phyloP scores from a whole-genome alignment of 768 basidiomycete genomes.

The Tricholoma furcatifolium region DNA sequence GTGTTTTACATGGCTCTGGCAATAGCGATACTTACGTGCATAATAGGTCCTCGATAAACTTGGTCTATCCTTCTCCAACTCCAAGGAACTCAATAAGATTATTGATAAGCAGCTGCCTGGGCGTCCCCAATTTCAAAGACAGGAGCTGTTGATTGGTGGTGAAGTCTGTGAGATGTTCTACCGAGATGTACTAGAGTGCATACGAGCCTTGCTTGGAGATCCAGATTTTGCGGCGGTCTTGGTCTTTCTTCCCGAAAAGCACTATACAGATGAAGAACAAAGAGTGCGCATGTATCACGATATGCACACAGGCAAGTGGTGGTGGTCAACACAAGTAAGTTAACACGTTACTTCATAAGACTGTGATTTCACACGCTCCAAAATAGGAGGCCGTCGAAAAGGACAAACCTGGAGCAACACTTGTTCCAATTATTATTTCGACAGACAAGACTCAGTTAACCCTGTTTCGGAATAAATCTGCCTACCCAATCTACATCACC shows the following conservation, averaged over 20 bases:
- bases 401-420: conserved; percentile 21
- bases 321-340: conserved; percentile 42
- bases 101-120: conserved; percentile 25
- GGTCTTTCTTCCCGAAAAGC: conserved; percentile 27
- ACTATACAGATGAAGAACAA: conserved; percentile 18
- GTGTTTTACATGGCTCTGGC: too few relatives aligned
- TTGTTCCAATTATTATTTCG: conserved; percentile 37
- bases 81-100: conserved; percentile 24
- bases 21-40: too few relatives aligned
- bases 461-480: too few relatives aligned
- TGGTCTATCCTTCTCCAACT: conserved; percentile 23
- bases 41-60: too few relatives aligned
- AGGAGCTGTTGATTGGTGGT: conserved; percentile 25
- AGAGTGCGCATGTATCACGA: conserved; percentile 36
- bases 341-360: background rate
- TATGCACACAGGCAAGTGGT: conserved; percentile 44
- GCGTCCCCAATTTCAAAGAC: conserved; percentile 23
- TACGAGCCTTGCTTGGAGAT: conserved; percentile 28
- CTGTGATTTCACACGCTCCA: background rate
- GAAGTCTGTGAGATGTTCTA: conserved; percentile 30
- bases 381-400: conserved; percentile 15
- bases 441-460: too few relatives aligned
- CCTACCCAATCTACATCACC: conserved; percentile 41
- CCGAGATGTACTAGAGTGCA: conserved; percentile 35
- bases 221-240: conserved; percentile 27